phyloP scores from a whole-genome alignment of 2,329 filamentous ascomycete genomes.

The Calcarisporium arbuscula region DNA sequence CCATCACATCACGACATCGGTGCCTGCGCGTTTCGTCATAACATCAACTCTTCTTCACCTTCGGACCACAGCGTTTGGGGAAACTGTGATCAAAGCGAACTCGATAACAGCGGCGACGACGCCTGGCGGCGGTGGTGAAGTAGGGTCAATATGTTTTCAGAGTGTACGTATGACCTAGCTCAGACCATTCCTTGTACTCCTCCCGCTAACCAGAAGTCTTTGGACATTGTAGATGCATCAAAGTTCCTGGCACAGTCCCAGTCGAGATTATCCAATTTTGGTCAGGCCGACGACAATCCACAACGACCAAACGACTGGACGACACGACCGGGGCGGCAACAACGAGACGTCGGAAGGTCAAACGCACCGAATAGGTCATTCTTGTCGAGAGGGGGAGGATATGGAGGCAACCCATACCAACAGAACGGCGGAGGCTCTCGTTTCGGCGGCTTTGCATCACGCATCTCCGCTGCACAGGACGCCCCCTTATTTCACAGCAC shows the following conservation, averaged over 20 bases:
- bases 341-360: slow-evolving; percentile 24
- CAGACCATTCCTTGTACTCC: background rate
- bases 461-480: slow-evolving; percentile 64
- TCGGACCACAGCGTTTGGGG: too few relatives aligned
- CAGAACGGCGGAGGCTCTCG: slow-evolving; percentile 66
- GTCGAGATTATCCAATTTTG: slow-evolving; percentile 73
- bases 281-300: slow-evolving; percentile 46
- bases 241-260: slow-evolving; percentile 95
- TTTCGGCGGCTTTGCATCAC: slow-evolving; percentile 74
- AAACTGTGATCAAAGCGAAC: too few relatives aligned
- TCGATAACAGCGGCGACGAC: too few relatives aligned
- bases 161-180: slow-evolving; percentile 62
- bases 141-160: slow-evolving; percentile 50
- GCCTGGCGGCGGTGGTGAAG: slow-evolving; percentile 28
- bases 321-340: slow-evolving; percentile 25
- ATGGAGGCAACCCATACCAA: slow-evolving; percentile 72
- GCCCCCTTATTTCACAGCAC: slow-evolving; percentile 94
- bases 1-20: too few relatives aligned
- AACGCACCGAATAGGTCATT: slow-evolving; percentile 33
- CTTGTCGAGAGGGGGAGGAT: slow-evolving; percentile 36
- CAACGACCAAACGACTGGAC: slow-evolving; percentile 26
- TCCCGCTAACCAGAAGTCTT: background rate
- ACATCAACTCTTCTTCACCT: too few relatives aligned
- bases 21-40: too few relatives aligned
- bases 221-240: slow-evolving; percentile 77